A percentile compares a stretch with the other conserved stretches of the same genome.
These are phyloP conservation scores for Ascoidea rubescens DNA, from an alignment of 805 yeast species.

Conservation along the genomic window DNA sequence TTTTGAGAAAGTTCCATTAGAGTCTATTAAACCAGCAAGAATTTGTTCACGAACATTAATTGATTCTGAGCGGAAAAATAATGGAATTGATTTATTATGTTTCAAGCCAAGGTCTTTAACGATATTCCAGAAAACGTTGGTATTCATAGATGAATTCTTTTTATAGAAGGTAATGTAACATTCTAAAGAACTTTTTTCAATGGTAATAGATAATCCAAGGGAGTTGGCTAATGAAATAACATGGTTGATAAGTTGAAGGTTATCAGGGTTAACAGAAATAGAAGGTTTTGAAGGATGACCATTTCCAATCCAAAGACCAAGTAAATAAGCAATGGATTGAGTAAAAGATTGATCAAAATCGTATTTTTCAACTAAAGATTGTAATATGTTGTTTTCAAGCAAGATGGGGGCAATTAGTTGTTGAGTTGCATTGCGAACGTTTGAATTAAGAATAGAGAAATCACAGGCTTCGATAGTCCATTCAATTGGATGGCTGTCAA, in stretches of 20 bases:
- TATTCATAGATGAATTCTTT: neutral
- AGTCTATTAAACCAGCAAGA: constrained; percentile 30
- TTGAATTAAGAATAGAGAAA: constrained; percentile 15
- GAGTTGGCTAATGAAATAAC: constrained; percentile 14
- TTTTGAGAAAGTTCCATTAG: constrained; percentile 20
- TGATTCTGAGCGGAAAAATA: constrained; percentile 20
- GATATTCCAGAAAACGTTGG: constrained; percentile 20
- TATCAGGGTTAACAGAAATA: constrained; percentile 19
- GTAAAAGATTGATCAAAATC: constrained; percentile 13
- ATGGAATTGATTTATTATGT: constrained; percentile 21
- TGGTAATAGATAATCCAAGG: constrained; percentile 13
- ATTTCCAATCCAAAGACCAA: constrained; percentile 28
- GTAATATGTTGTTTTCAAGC: constrained; percentile 20
- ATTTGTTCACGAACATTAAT: constrained; percentile 28
- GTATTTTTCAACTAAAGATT: constrained; percentile 13
- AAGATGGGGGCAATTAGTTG: constrained; percentile 24
- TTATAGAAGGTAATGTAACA: too few relatives aligned
- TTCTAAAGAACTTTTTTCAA: too few relatives aligned
- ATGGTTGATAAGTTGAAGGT: constrained; percentile 14
- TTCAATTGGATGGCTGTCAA: constrained; percentile 14
- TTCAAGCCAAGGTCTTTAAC: constrained; percentile 13
- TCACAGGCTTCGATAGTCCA: constrained; percentile 29
- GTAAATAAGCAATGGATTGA: constrained; percentile 22
- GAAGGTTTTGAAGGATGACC: constrained; percentile 18
- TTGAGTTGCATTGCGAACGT: constrained; percentile 19